A percentile compares a stretch with the other conserved stretches of the same genome.
Evolutionary conservation across 495 filamentous ascomycete genomes (phyloP).

Genomic region (Immersiella caudata): DNA sequence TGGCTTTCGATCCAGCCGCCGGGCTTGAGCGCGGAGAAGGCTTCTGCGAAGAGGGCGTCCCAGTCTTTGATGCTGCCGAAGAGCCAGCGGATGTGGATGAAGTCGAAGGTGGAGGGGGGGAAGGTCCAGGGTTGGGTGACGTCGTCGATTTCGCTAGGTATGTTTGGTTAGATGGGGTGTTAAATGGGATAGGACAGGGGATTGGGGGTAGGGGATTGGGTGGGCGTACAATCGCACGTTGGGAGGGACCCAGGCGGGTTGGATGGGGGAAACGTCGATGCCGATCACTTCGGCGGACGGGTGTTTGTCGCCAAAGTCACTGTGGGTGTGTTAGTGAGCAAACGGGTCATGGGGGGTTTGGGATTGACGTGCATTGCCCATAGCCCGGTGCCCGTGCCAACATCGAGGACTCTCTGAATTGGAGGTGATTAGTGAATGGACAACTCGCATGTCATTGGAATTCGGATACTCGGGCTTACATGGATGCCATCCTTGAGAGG

Average conservation of each 20-base stretch:
- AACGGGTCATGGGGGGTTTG: constrained; percentile 5
- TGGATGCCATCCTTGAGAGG: constrained; percentile 24
- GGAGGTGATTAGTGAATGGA: not conserved
- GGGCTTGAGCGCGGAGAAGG: constrained; percentile 34
- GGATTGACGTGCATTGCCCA: constrained; percentile 42
- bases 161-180: not conserved
- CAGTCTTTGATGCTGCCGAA: constrained; percentile 61
- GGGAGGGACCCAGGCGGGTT: constrained; percentile 42
- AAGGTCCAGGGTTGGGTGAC: constrained; percentile 55
- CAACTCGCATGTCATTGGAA: too few relatives aligned
- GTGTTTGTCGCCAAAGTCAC: constrained; percentile 61
- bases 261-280: constrained; percentile 27
- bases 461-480: too few relatives aligned
- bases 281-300: constrained; percentile 41
- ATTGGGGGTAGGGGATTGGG: not conserved
- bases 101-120: constrained; percentile 47
- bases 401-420: constrained; percentile 39
- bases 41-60: constrained; percentile 47
- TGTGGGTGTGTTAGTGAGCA: not conserved
- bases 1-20: constrained; percentile 46
- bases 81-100: constrained; percentile 52
- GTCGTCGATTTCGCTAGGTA: constrained; percentile 48
- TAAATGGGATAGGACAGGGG: too few relatives aligned
- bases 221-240: constrained; percentile 46
- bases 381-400: constrained; percentile 41